A percentile compares a stretch with the other conserved stretches of the same genome.
Evolutionary conservation across 768 basidiomycete genomes (phyloP).

Genomic region (Imleria badia): DNA sequence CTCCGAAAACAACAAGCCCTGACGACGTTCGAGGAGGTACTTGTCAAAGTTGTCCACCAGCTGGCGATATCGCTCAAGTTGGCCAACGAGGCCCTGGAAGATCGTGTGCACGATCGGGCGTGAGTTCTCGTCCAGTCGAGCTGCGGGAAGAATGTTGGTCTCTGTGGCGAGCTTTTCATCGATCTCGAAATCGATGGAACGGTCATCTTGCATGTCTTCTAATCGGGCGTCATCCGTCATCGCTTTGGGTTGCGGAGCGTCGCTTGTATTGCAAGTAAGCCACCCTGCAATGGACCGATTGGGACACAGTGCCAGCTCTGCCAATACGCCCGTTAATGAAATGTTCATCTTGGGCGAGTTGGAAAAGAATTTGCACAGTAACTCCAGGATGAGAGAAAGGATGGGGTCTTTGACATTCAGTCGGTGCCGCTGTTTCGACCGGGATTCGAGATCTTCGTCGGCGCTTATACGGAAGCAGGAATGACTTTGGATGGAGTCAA

Average conservation of each 20-base stretch:
- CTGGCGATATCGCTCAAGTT: slow-evolving; percentile 78
- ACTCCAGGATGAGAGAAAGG: slow-evolving; percentile 66
- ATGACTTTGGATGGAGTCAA: slow-evolving; percentile 65
- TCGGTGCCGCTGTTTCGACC: slow-evolving; percentile 60
- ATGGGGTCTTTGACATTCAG: slow-evolving; percentile 78
- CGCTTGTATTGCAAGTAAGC: slow-evolving; percentile 66
- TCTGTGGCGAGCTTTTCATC: slow-evolving; percentile 63
- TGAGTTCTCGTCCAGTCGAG: slow-evolving; percentile 66
- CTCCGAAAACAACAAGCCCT: slow-evolving; percentile 88
- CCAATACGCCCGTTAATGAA: slow-evolving; percentile 79
- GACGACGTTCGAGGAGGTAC: slow-evolving; percentile 80
- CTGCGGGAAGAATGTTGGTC: slow-evolving; percentile 58
- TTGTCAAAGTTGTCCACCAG: slow-evolving; percentile 79
- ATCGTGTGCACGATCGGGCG: slow-evolving; percentile 81
- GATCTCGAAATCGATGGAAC: slow-evolving; percentile 76
- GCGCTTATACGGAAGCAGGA: slow-evolving; percentile 51
- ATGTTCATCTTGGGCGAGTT: slow-evolving; percentile 88
- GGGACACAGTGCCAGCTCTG: slow-evolving; percentile 81
- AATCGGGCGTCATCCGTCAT: slow-evolving; percentile 7
- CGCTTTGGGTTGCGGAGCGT: slow-evolving; percentile 27
- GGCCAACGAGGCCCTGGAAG: slow-evolving; percentile 74
- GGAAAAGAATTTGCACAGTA: slow-evolving; percentile 75
- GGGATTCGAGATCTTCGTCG: slow-evolving; percentile 40
- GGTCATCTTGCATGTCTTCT: slow-evolving; percentile 69
- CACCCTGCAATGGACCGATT: slow-evolving; percentile 85